Evolutionary conservation across 768 basidiomycete genomes (phyloP).

Genomic region (Serendipita sp.): DNA sequence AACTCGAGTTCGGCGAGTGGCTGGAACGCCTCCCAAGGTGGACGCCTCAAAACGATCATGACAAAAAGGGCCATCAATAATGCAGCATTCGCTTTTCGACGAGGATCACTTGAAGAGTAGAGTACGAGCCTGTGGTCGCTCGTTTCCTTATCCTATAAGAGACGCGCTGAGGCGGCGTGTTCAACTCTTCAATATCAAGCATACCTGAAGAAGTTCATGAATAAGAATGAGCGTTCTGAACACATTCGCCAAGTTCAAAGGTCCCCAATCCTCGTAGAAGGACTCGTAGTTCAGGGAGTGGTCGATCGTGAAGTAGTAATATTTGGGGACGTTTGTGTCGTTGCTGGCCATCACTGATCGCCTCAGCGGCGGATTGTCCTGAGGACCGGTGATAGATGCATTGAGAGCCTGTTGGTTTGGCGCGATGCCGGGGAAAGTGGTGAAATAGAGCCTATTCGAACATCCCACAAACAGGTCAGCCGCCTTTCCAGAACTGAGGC

Average conservation of each 20-base stretch:
- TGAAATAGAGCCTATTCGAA: conserved; percentile 58
- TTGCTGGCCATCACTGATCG: conserved; percentile 38
- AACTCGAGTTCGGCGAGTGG: conserved; percentile 86
- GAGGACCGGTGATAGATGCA: conserved; percentile 31
- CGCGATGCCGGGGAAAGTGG: conserved; percentile 65
- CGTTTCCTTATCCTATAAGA: conserved; percentile 52
- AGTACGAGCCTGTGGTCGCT: conserved; percentile 61
- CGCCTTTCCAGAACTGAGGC: conserved; percentile 2
- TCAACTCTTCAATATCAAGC: conserved; percentile 9
- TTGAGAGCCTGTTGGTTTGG: conserved; percentile 55
- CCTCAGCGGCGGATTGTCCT: conserved; percentile 31
- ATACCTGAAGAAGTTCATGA: conserved; percentile 71
- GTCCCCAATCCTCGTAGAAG: conserved; percentile 92
- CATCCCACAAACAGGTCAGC: neutral
- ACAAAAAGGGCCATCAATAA: conserved; percentile 86
- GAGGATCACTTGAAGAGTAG: conserved; percentile 75
- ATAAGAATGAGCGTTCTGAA: conserved; percentile 85
- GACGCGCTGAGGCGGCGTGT: neutral
- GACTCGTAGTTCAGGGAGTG: conserved; percentile 82
- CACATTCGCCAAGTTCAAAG: conserved; percentile 81
- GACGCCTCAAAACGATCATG: conserved; percentile 77
- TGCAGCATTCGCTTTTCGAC: conserved; percentile 83
- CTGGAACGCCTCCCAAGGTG: conserved; percentile 89
- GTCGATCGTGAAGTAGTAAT: conserved; percentile 87
- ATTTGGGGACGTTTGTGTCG: conserved; percentile 51